Base-by-base conservation (phyloP, 2,329 filamentous ascomycete genomes). In the Fusarium goolgardi region DNA sequence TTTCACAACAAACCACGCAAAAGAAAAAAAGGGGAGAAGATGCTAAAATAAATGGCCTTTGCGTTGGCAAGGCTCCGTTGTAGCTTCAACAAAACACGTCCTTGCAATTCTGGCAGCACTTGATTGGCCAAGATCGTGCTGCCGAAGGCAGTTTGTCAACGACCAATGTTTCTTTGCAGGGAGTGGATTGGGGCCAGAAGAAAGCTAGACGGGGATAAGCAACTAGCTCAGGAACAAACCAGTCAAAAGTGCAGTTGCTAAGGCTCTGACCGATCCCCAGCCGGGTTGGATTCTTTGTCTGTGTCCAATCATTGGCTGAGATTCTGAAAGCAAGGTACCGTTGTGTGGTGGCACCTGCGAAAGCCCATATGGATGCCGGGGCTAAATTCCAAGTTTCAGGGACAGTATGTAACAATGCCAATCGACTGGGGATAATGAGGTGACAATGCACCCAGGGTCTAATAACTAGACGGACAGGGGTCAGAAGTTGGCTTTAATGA, bases 221-320 rank as follows among this genome's bases (percentile, higher is more conserved):
- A 51, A 62, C 51, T 71, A 58, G 70, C 55, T 56, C 67, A 74
- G 72, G 72, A 59, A 74, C 72, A 67, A 55, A 37, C 72, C 72
- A 74, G 61, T 73, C 43, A 72, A 65, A 70, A 59, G 29, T 65
- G 65, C 71, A 74, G 72, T 37, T 51, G 55, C 35, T 51, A 53
- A 54, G 56, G 57, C 23, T 59, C 47, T 62, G 49, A 52, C 53
- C 55, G 71, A 73, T 72, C 60, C 69, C 63, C 56, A 58, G 45
- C 69, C 55, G 52, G 72, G 63, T 50, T 66, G 34, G 39, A 40
- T 50, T 37, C 63, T 53, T 31, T 31, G 4, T 27, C 40, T 43
- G 40, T 50, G 52, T 37, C 72, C 72, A 74, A 74, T 74, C 69
- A 74, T 25, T 43, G 46, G 31, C 20, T 29, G 21, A 43, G 29